These are phyloP conservation scores for Brasenia schreberi DNA, from an alignment of 164 flowering plant genomes.

Conservation along the genomic window DNA sequence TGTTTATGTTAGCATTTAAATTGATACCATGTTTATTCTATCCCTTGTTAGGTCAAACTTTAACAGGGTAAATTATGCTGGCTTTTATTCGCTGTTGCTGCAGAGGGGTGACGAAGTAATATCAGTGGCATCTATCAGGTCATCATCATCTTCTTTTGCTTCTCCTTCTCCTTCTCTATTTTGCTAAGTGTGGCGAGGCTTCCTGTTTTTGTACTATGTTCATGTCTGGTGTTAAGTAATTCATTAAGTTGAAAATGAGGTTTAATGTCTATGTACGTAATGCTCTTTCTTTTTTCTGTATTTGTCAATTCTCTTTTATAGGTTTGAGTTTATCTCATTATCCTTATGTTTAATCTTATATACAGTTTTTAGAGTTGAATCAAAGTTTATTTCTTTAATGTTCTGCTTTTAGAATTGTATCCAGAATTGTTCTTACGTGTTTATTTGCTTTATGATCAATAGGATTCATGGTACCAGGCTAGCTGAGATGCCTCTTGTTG, in stretches of 20 bases:
- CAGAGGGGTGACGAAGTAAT: constrained; percentile 92
- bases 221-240: no score
- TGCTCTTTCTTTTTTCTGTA: no score
- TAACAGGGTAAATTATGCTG: constrained; percentile 60
- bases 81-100: constrained; percentile 68
- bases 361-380: no score
- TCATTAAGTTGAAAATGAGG: no score
- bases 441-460: constrained; percentile 2
- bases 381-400: no score
- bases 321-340: no score
- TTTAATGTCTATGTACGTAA: no score
- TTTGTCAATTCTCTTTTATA: no score
- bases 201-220: no score
- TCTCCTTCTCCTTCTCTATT: not conserved
- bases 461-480: constrained; percentile 86
- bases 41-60: constrained; percentile 65
- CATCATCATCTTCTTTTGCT: constrained; percentile 3
- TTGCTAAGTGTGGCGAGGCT: no score
- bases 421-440: not conserved
- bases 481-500: constrained; percentile 98
- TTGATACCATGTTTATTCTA: not conserved
- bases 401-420: no score
- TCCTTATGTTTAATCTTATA: no score
- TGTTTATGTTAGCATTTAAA: not conserved
- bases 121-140: constrained; percentile 95